Percentiles rank a stretch among this genome's conserved stretches.
Conservation (phyloP, 202 grass and related monocot species). For the Schoenoplectus tabernaemontani region DNA sequence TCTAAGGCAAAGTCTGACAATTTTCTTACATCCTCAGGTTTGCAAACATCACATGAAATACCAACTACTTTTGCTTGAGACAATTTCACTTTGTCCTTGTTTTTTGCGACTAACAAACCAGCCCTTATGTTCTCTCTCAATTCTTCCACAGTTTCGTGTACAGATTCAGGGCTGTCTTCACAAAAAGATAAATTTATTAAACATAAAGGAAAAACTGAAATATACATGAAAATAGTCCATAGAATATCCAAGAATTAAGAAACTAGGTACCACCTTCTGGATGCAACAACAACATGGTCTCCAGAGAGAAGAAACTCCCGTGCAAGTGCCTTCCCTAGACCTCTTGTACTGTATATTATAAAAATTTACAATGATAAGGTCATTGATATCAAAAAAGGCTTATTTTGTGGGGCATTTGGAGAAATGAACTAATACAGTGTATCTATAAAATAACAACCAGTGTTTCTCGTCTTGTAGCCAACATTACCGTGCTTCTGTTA, state of each 20-base stretch:
- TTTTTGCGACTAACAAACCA: slow-evolving; percentile 59
- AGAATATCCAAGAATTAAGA: background rate
- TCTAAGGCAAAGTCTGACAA: slow-evolving; percentile 63
- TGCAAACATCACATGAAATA: slow-evolving; percentile 86
- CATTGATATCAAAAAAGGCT: background rate
- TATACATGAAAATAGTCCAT: background rate
- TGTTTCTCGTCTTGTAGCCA: background rate
- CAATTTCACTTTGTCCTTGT: slow-evolving; percentile 56
- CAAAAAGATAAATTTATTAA: slow-evolving; percentile 28
- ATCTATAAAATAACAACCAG: background rate
- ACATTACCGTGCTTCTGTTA: background rate
- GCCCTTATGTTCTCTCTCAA: slow-evolving; percentile 77
- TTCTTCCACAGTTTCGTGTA: slow-evolving; percentile 75
- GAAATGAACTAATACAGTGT: no score
- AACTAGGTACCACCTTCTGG: slow-evolving; percentile 58
- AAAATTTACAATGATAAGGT: background rate
- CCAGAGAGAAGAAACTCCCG: slow-evolving; percentile 99
- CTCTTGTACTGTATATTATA: slow-evolving; percentile 64
- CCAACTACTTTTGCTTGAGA: slow-evolving; percentile 80
- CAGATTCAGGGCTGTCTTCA: slow-evolving; percentile 82
- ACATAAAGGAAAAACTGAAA: slow-evolving; percentile 21
- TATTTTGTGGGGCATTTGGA: no score
- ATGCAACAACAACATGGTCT: slow-evolving; percentile 85
- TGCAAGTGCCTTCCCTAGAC: slow-evolving; percentile 97
- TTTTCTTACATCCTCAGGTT: slow-evolving; percentile 82